Evolutionary conservation across 106 monocot species (phyloP), one percentile per base, ranked within the genome.

Genomic region (Iris macrosiphon): DNA sequence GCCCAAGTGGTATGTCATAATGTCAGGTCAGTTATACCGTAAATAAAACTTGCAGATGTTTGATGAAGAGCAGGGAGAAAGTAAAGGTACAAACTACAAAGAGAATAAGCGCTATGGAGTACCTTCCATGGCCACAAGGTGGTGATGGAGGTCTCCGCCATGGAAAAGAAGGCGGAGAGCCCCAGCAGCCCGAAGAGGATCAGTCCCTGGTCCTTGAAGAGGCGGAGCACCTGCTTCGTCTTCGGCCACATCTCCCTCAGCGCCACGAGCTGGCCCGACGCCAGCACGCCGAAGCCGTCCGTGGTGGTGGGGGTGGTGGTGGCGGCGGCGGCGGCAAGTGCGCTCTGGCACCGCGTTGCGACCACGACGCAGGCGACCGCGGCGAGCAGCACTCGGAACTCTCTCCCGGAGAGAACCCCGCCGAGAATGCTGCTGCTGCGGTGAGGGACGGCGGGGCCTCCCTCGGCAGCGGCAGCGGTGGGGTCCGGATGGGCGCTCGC

Each of bases 101-200:
- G 44, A 44, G 15, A 44, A 14, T 14, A 44, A 44, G 44, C 6
- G 15, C 4, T 8, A 49, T 20, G 3, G n/a, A 6, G 12, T 55
- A 92, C 95, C 89, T 95, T 95, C 95, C 89, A 95, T 11, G 95
- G 95, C 89, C 89, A 95, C 6, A 95, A 60, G 1, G 89, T 95
- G 1, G 89, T 95, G 29, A 89, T 95, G 2, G 89, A 43, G 0
- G 95, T 95, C 70, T 95, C 95, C 0, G 89, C 85, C 95, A 89
- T 95, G 25, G 95, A 89, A 67, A 95, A 95, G 71, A 95, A 95
- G 3, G 89, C 89, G 4, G 95, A 95, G 8, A 95, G 76, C 1
- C 85, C 68, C 26, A 95, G 60, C 55, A 95, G 57, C 1, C 42
- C 82, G 12, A 76, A 67, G 47, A 95, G 45, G 44, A 89, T 57